Evolutionary conservation across 176 grass and related monocot species (phyloP).

Genomic region (Oryza coarctata): DNA sequence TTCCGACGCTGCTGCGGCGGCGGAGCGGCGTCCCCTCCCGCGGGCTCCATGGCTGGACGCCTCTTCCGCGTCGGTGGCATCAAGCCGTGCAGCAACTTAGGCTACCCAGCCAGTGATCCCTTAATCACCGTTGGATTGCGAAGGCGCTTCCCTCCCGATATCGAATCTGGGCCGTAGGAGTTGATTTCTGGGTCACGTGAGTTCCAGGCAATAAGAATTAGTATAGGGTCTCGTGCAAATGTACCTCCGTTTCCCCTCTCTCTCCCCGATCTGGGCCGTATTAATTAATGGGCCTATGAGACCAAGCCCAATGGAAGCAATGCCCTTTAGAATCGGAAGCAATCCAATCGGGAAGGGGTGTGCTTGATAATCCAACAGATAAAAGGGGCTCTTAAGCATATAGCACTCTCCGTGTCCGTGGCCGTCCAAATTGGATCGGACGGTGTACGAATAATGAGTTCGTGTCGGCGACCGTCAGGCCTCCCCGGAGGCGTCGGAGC

Average conservation of each 20-base stretch:
- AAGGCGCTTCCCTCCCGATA: not conserved
- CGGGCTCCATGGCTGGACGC: slow-evolving; percentile 35
- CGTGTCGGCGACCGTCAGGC: not conserved
- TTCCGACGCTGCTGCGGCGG: slow-evolving; percentile 39
- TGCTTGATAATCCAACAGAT: too few species aligned
- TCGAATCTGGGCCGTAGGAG: not conserved
- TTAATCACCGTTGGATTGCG: not conserved
- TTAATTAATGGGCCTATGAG: too few species aligned
- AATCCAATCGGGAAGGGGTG: too few species aligned
- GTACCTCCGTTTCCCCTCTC: too few species aligned
- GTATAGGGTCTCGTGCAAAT: too few species aligned
- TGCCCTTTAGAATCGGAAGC: too few species aligned
- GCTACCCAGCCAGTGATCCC: not conserved
- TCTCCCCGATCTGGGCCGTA: too few species aligned
- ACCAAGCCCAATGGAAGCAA: too few species aligned
- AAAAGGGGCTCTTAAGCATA: too few species aligned
- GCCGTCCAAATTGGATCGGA: not conserved
- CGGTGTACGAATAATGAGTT: not conserved
- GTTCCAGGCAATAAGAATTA: too few species aligned
- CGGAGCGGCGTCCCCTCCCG: slow-evolving; percentile 1
- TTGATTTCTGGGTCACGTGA: not conserved
- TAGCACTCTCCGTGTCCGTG: too few species aligned
- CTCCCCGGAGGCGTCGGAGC: not conserved
- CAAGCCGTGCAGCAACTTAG: not conserved
- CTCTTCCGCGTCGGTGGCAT: slow-evolving; percentile 38